phyloP scores from a whole-genome alignment of 2,329 filamentous ascomycete species.

The Ophiostoma australiae region DNA sequence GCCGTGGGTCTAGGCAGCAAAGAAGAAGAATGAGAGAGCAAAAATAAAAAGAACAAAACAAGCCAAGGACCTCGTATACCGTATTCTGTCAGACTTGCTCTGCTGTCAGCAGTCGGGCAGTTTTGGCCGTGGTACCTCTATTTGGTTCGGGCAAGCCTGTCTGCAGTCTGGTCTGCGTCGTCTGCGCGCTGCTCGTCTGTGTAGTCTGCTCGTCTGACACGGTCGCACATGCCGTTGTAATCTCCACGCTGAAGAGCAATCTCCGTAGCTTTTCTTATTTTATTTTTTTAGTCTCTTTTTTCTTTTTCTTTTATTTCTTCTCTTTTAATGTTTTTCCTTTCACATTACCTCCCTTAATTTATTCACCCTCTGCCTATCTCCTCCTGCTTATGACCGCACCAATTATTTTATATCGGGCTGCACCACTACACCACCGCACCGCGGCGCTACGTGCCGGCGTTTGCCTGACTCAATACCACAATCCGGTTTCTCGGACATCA shows the following conservation, averaged over 20 bases:
- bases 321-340: not conserved
- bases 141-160: no score
- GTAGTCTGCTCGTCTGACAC: not conserved
- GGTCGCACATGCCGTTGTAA: not conserved
- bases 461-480: not conserved
- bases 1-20: no score
- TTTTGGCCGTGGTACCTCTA: no score
- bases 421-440: not conserved
- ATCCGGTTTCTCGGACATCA: not conserved
- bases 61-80: no score
- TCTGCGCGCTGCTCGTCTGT: no score
- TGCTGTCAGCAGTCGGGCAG: no score
- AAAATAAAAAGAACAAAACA: no score
- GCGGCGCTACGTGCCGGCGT: not conserved
- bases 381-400: not conserved
- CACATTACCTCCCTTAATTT: no score
- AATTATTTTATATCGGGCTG: not conserved
- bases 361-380: no score
- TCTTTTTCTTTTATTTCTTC: not conserved
- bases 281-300: not conserved
- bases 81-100: no score
- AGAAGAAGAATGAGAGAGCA: no score
- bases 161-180: no score
- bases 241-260: conserved; percentile 5
- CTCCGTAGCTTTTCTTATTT: not conserved